Evolutionary conservation across 2,329 filamentous ascomycete genomes (phyloP).

Genomic region (Colletotrichum liaoningense): DNA sequence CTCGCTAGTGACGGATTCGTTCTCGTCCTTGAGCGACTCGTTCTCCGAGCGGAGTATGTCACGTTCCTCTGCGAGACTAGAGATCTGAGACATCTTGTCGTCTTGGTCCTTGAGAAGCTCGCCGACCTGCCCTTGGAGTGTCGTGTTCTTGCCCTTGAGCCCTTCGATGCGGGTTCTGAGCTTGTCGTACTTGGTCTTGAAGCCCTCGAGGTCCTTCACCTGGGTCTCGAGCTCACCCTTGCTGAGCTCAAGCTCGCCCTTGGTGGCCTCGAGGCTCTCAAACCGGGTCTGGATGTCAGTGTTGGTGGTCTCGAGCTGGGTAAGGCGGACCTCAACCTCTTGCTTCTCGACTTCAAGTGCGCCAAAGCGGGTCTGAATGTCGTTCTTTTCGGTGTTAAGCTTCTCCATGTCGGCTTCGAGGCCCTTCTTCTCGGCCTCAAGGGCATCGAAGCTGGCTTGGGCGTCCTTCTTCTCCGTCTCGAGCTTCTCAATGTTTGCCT

Average conservation of each 20-base stretch:
- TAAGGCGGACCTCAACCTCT: conserved; percentile 21
- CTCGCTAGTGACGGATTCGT: conserved; percentile 31
- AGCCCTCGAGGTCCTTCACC: conserved; percentile 31
- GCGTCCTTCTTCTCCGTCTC: conserved; percentile 27
- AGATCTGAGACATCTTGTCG: conserved; percentile 32
- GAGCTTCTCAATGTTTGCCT: conserved; percentile 28
- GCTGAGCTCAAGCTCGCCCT: conserved; percentile 23
- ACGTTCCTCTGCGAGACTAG: conserved; percentile 29
- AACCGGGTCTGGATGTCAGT: conserved; percentile 23
- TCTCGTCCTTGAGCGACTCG: conserved; percentile 33
- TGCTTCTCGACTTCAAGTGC: conserved; percentile 28
- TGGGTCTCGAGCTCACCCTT: conserved; percentile 27
- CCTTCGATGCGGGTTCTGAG: conserved; percentile 28
- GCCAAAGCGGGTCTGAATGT: conserved; percentile 15
- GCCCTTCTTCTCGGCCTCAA: conserved; percentile 26
- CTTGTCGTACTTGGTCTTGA: conserved; percentile 33
- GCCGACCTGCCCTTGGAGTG: conserved; percentile 26
- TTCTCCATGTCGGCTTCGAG: conserved; percentile 16
- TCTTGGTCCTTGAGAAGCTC: conserved; percentile 34
- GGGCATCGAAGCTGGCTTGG: conserved; percentile 12
- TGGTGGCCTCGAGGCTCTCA: conserved; percentile 28
- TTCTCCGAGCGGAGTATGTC: conserved; percentile 27
- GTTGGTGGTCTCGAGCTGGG: conserved; percentile 24
- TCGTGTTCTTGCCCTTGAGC: conserved; percentile 29
- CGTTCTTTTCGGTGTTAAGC: conserved; percentile 25